Conservation (phyloP, 2,329 filamentous ascomycete genomes). For the Penicillium sumatraense region DNA sequence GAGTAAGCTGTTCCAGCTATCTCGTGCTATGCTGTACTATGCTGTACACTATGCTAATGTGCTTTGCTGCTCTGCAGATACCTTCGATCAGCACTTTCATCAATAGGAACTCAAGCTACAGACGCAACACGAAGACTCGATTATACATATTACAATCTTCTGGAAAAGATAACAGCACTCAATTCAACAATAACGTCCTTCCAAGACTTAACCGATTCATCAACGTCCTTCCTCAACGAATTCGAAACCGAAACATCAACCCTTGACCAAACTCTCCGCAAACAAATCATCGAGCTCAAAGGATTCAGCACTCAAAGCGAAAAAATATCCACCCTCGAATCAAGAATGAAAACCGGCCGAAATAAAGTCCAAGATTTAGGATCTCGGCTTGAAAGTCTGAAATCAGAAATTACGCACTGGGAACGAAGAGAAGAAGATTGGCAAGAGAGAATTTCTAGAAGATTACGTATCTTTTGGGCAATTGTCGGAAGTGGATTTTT, state of each 20-base stretch:
- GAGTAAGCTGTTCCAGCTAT: constrained; percentile 58
- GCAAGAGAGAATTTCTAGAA: constrained; percentile 43
- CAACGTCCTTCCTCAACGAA: constrained; percentile 39
- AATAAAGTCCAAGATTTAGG: constrained; percentile 42
- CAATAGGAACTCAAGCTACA: constrained; percentile 44
- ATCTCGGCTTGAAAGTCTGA: constrained; percentile 43
- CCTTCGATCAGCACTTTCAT: constrained; percentile 39
- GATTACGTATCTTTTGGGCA: constrained; percentile 46
- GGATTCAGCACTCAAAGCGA: constrained; percentile 44
- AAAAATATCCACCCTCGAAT: constrained; percentile 42
- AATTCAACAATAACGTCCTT: constrained; percentile 47
- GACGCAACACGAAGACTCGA: constrained; percentile 52
- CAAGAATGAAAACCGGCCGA: constrained; percentile 43
- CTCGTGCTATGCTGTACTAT: too few species aligned
- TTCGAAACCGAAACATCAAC: constrained; percentile 42
- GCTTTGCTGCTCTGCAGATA: constrained; percentile 14
- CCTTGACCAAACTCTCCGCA: constrained; percentile 43
- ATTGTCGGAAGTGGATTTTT: constrained; percentile 31
- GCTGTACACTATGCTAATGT: constrained; percentile 40
- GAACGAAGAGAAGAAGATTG: constrained; percentile 49
- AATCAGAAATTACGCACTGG: constrained; percentile 46
- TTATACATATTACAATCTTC: constrained; percentile 53
- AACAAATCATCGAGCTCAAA: constrained; percentile 42
- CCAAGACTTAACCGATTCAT: constrained; percentile 45
- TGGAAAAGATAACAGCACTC: constrained; percentile 49